Conservation (phyloP, 2,329 filamentous ascomycete genomes). For the Bimuria novae-zelandiae region DNA sequence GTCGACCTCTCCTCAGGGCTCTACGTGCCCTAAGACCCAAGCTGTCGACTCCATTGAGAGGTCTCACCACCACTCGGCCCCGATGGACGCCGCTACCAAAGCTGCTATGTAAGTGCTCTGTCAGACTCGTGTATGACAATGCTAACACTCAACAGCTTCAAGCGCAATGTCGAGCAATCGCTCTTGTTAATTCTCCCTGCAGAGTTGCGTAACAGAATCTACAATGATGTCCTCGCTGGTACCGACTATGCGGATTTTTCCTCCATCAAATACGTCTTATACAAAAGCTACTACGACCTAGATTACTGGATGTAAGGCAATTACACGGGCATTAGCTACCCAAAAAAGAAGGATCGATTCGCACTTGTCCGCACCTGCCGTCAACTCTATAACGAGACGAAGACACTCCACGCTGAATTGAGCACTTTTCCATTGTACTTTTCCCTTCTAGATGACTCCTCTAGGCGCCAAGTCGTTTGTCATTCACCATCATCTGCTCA, state of each 20-base stretch:
- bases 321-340: too few relatives aligned
- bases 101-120: not conserved
- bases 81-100: not conserved
- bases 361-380: not conserved
- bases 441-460: not conserved
- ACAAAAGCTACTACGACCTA: too few relatives aligned
- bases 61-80: too few relatives aligned
- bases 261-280: too few relatives aligned
- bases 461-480: not conserved
- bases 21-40: too few relatives aligned
- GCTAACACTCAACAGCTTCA: not conserved
- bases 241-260: not conserved
- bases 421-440: not conserved
- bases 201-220: not conserved
- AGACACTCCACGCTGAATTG: not conserved
- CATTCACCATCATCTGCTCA: too few relatives aligned
- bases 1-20: too few relatives aligned
- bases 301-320: too few relatives aligned
- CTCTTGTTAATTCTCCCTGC: not conserved
- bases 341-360: not conserved
- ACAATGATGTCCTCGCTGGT: not conserved
- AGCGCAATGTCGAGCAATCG: not conserved
- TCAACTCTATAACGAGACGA: not conserved
- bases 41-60: too few relatives aligned
- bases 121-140: not conserved